Evolutionary conservation across 2,329 filamentous ascomycete species (phyloP).

Genomic region (Escovopsis sp.): DNA sequence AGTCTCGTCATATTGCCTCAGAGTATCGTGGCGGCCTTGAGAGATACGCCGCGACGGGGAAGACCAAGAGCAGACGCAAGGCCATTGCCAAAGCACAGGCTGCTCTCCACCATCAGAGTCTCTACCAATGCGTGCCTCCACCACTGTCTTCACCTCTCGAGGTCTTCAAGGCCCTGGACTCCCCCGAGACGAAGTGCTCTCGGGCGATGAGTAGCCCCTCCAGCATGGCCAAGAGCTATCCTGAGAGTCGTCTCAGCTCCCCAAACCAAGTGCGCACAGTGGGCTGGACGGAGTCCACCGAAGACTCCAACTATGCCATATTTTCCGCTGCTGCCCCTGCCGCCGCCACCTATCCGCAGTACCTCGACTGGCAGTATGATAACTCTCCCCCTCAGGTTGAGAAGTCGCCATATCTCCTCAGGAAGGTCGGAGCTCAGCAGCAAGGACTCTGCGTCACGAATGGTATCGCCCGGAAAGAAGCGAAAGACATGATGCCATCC

Average conservation of each 20-base stretch:
- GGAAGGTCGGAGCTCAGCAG: too few species aligned
- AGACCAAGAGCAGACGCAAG: neutral
- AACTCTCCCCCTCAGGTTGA: neutral
- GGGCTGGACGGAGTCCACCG: neutral
- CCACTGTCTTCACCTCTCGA: neutral
- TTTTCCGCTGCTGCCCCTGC: neutral
- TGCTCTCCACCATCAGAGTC: neutral
- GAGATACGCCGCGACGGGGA: conserved; percentile 42
- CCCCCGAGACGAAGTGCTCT: neutral
- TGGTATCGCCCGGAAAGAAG: too few species aligned
- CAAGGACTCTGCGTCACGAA: too few species aligned
- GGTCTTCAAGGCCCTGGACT: neutral
- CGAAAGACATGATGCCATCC: too few species aligned
- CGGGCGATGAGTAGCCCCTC: neutral
- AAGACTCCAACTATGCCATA: neutral
- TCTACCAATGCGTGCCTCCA: neutral
- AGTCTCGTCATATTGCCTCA: conserved; percentile 77
- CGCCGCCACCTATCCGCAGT: neutral
- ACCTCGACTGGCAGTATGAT: neutral
- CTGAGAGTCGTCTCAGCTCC: neutral
- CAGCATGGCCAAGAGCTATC: neutral
- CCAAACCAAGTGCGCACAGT: neutral
- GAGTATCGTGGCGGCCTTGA: conserved; percentile 71
- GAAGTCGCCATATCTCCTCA: too few species aligned
- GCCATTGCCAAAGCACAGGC: neutral